A percentile compares a stretch with the other conserved stretches of the same genome.
These are phyloP conservation scores for Xerocomus nothofagi DNA, from an alignment of 1,284 basidiomycete genomes.

Conservation along the genomic window DNA sequence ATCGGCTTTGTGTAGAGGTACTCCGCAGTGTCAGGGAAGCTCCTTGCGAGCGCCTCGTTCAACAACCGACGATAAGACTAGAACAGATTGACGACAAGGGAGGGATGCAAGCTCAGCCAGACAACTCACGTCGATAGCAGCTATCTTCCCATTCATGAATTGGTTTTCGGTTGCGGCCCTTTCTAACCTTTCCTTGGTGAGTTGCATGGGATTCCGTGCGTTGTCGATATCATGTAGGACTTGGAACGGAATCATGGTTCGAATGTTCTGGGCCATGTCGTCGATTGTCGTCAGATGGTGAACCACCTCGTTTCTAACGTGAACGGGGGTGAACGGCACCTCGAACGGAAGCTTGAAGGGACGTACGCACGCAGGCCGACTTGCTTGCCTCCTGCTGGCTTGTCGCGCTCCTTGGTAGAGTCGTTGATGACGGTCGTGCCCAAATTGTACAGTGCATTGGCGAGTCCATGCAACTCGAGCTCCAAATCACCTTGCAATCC, in stretches of 20 bases:
- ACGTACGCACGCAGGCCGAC: constrained; percentile 67
- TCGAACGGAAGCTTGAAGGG: neutral
- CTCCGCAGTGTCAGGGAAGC: constrained; percentile 34
- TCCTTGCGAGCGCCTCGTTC: constrained; percentile 35
- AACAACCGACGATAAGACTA: constrained; percentile 36
- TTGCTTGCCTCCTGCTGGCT: constrained; percentile 63
- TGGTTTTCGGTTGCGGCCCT: constrained; percentile 82
- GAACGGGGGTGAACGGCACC: neutral
- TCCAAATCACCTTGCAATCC: constrained; percentile 73
- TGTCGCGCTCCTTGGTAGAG: constrained; percentile 72
- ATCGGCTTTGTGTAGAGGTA: constrained; percentile 22
- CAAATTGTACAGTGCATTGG: constrained; percentile 72
- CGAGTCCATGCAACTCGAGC: constrained; percentile 69
- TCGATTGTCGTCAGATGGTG: constrained; percentile 62
- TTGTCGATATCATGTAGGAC: constrained; percentile 75
- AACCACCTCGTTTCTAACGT: constrained; percentile 66
- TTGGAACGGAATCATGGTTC: constrained; percentile 69
- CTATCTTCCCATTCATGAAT: constrained; percentile 86
- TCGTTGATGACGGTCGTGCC: constrained; percentile 78
- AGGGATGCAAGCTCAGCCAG: neutral
- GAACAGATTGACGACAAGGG: neutral
- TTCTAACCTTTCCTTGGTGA: constrained; percentile 76
- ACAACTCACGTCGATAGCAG: constrained; percentile 62
- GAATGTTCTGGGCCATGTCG: constrained; percentile 56
- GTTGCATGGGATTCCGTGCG: constrained; percentile 73